Percentiles rank a stretch among this genome's conserved stretches.
These are phyloP conservation scores for Sequoia sempervirens DNA, from an alignment of 75 land plant genomes.

Conservation along the genomic window DNA sequence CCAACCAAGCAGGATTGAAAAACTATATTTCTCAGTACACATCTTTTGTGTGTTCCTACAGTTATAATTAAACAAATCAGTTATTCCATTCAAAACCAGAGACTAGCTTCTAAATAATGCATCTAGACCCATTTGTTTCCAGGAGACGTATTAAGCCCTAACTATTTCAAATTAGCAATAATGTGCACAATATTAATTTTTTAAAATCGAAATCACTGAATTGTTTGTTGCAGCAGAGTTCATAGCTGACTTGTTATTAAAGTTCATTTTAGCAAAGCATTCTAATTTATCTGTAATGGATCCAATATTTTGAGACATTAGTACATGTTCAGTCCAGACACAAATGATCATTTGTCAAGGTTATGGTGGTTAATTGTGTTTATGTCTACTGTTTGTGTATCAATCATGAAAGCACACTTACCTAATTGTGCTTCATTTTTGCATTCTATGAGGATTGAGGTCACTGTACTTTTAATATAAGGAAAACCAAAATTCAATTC, in stretches of 20 bases:
- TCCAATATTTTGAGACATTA: not conserved
- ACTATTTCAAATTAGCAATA: not conserved
- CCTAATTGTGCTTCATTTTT: not conserved
- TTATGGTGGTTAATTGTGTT: not conserved
- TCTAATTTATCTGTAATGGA: not conserved
- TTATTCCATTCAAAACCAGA: not conserved
- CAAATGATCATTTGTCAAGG: not conserved
- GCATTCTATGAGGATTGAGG: not conserved
- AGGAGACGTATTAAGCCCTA: not conserved
- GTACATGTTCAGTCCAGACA: not conserved
- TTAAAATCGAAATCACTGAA: not conserved
- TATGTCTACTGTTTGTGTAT: not conserved
- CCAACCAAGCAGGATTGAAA: not conserved
- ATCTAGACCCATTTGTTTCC: not conserved
- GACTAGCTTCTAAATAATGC: not conserved
- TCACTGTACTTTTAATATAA: not conserved
- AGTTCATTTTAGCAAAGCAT: not conserved
- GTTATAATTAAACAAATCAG: not conserved
- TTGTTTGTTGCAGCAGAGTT: not conserved
- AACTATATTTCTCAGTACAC: not conserved
- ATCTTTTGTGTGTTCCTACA: not conserved
- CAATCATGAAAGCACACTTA: not conserved
- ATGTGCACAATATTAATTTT: not conserved
- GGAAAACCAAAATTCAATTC: not conserved
- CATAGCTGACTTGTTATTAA: not conserved